Evolutionary conservation across 768 basidiomycete species (phyloP).

Genomic region (Cubamyces lactineus): DNA sequence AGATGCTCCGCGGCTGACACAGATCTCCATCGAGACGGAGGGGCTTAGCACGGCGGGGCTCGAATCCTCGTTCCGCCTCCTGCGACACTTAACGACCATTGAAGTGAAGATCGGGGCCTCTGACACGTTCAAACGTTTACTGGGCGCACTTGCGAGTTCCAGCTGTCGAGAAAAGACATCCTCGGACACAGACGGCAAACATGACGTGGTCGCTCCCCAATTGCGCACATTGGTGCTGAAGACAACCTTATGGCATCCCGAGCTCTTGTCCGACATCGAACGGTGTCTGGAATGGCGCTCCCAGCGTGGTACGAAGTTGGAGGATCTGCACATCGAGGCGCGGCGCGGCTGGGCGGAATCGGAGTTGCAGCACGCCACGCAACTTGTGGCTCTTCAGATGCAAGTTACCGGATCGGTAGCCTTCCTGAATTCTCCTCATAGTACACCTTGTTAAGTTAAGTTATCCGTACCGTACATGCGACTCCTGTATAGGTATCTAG

Average conservation of each 20-base stretch:
- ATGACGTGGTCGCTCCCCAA: background rate
- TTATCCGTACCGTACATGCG: too few species aligned
- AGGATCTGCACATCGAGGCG: background rate
- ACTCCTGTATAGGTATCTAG: too few species aligned
- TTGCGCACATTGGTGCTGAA: background rate
- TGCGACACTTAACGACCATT: background rate
- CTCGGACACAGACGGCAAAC: too few species aligned
- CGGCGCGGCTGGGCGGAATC: too few species aligned
- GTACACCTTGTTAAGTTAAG: too few species aligned
- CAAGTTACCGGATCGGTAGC: background rate
- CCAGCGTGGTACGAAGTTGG: background rate
- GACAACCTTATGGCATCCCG: background rate
- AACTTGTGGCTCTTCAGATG: background rate
- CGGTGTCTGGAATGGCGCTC: background rate
- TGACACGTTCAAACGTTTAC: background rate
- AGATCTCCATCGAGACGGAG: background rate
- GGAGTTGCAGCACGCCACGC: background rate
- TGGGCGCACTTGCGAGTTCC: background rate
- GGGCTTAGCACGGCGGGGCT: background rate
- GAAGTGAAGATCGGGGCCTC: background rate
- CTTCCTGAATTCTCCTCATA: background rate
- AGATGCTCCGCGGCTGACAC: background rate
- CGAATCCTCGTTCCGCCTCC: background rate
- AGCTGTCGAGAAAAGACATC: background rate
- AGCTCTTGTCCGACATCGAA: background rate